These are phyloP conservation scores for Aspergillus asperescens DNA, from an alignment of 495 filamentous ascomycete species.

Conservation along the genomic window DNA sequence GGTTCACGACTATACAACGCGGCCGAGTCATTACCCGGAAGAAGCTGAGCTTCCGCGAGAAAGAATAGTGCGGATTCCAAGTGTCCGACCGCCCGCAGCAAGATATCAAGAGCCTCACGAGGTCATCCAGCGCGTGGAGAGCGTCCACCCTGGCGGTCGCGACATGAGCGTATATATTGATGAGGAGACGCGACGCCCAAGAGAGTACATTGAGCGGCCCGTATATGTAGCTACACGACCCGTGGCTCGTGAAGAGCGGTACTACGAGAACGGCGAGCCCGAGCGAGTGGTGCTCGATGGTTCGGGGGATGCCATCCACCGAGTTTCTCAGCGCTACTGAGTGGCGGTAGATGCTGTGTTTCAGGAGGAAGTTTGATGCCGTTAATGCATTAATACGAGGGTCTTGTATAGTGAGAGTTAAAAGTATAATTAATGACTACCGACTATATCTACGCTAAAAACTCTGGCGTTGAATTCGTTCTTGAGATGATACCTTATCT, in stretches of 20 bases:
- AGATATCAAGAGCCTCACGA: constrained; percentile 53
- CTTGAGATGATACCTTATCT: too few relatives aligned
- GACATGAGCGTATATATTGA: constrained; percentile 40
- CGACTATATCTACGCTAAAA: too few relatives aligned
- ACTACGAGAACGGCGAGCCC: constrained; percentile 34
- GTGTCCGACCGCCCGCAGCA: constrained; percentile 50
- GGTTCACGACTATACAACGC: constrained; percentile 38
- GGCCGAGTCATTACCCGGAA: constrained; percentile 36
- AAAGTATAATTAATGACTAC: neutral
- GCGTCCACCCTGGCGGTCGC: constrained; percentile 43
- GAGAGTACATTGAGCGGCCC: constrained; percentile 43
- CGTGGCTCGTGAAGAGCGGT: constrained; percentile 31
- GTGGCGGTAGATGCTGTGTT: constrained; percentile 1
- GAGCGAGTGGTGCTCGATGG: constrained; percentile 30
- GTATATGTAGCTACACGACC: constrained; percentile 30
- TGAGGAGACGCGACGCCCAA: constrained; percentile 29
- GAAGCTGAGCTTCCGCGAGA: constrained; percentile 46
- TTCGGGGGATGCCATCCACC: constrained; percentile 25
- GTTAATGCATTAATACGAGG: neutral
- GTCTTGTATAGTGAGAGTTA: neutral
- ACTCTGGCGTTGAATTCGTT: too few relatives aligned
- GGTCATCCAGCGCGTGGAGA: constrained; percentile 44
- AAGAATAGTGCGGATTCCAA: constrained; percentile 51
- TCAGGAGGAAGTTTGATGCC: neutral
- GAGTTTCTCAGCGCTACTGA: constrained; percentile 29